A percentile compares a stretch with the other conserved stretches of the same genome.
Conservation (phyloP, 768 basidiomycete genomes). For the Asterophora parasitica region DNA sequence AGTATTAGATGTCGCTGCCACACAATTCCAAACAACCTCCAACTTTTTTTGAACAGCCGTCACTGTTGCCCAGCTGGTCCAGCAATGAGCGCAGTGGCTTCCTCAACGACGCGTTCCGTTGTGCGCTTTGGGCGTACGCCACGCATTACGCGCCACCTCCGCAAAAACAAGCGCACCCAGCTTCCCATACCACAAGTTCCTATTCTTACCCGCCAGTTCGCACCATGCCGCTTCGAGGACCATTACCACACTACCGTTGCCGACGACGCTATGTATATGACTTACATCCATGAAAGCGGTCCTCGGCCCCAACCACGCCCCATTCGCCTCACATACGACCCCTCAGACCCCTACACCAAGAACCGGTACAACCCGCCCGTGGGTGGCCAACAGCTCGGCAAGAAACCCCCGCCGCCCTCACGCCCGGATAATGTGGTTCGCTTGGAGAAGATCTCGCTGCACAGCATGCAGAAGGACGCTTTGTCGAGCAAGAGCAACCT, state of each 20-base stretch:
- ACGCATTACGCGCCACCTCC: slow-evolving; percentile 38
- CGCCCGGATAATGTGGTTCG: slow-evolving; percentile 63
- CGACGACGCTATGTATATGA: slow-evolving; percentile 93
- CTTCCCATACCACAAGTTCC: slow-evolving; percentile 72
- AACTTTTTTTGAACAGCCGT: too few species aligned
- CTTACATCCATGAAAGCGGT: slow-evolving; percentile 73
- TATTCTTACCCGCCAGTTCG: slow-evolving; percentile 63
- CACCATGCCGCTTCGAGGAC: slow-evolving; percentile 67
- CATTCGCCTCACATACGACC: slow-evolving; percentile 69
- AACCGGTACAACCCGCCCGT: slow-evolving; percentile 72
- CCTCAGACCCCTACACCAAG: slow-evolving; percentile 76
- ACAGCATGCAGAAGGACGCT: slow-evolving; percentile 82
- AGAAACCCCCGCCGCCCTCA: slow-evolving; percentile 63
- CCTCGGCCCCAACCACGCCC: slow-evolving; percentile 48
- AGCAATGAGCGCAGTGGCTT: not conserved
- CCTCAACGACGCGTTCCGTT: slow-evolving; percentile 2
- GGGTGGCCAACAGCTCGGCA: slow-evolving; percentile 64
- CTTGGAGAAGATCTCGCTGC: slow-evolving; percentile 82
- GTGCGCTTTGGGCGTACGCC: slow-evolving; percentile 52
- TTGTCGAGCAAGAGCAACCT: slow-evolving; percentile 65
- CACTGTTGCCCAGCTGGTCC: not conserved
- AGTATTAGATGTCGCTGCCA: too few species aligned
- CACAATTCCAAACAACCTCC: not conserved
- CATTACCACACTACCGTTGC: slow-evolving; percentile 83
- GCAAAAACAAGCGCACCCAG: slow-evolving; percentile 42